Base-by-base conservation (phyloP, 331 rosid genomes). In the Pyracantha coccinea region DNA sequence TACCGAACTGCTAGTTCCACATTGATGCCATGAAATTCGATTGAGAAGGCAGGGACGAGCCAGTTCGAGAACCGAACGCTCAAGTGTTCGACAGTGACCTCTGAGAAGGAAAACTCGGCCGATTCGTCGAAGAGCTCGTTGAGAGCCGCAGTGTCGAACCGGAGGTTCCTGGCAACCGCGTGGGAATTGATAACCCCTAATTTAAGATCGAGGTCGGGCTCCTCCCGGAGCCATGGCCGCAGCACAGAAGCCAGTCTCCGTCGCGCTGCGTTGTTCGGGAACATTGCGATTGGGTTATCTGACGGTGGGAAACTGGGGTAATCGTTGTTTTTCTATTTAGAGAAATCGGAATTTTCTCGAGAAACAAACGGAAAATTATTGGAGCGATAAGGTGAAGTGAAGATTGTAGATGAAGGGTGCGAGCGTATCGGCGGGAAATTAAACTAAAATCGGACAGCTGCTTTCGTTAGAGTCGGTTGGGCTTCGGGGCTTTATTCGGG, bases 191-290 rank as follows among this genome's bases (percentile, higher is more conserved):
- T n/a, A 38, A 91, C 45, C 82, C 97, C 99, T 74, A 91, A 73
- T 57, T 84, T 57, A 60, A 91, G 61, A 47, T 83, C 79, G 54
- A 94, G 80, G 15, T 90, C 91, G 5, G 95, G 91, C 64, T 88
- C 91, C 33, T 85, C 90, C 3, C 50, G 85, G 2, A 94, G 69
- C 98, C 97, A 91, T 77, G 97, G 96, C 79, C 73, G 89, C 11
- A 94, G 86, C 73, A 90, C 87, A 82, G 92, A 80, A 73, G 85
- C 85, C 27, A 90, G 85, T 47, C 82, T 88, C 89, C 89, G 88
- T 70, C 79, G 83, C 76, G 88, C 47, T 44, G 82, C 9, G 83
- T 7, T 79, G 70, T 72, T 60, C n/a, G 84, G 75, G 20, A 85
- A 86, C 96, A 93, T 93, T 28, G 71, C 41, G 32, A 28, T 53